These are phyloP conservation scores for Nannizziopsis arthrosporioides DNA, from an alignment of 2,329 filamentous ascomycete genomes.

Conservation along the genomic window DNA sequence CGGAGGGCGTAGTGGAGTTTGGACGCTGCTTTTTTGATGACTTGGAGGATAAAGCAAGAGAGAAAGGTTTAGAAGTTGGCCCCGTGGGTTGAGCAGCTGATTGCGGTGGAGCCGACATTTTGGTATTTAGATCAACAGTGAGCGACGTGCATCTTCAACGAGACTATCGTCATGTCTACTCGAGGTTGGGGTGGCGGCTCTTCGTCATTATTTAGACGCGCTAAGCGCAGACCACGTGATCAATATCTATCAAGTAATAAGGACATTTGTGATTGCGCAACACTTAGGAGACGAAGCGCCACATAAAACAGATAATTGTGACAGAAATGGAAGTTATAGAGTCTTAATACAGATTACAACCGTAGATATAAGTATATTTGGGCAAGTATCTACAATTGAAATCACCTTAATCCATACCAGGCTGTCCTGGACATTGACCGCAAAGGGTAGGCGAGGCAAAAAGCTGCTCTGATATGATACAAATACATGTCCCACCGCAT, in stretches of 20 bases:
- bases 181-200: neutral
- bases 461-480: neutral
- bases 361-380: neutral
- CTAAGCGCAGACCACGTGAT: conserved; percentile 1
- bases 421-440: neutral
- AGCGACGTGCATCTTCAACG: no score
- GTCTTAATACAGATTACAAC: neutral
- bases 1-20: conserved; percentile 3
- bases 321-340: no score
- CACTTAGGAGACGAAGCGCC: no score
- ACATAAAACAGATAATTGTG: no score
- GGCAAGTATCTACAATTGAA: neutral
- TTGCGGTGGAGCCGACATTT: conserved; percentile 1
- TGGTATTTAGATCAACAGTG: neutral
- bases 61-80: conserved; percentile 26
- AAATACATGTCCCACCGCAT: conserved; percentile 1
- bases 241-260: no score
- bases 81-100: neutral
- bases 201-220: neutral
- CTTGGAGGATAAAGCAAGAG: conserved; percentile 33
- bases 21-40: conserved; percentile 18
- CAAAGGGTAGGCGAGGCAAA: no score
- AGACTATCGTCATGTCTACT: neutral
- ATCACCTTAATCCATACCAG: neutral
- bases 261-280: no score